These are phyloP conservation scores for Acacia crassicarpa DNA, from an alignment of 306 rosid genomes.

Conservation along the genomic window DNA sequence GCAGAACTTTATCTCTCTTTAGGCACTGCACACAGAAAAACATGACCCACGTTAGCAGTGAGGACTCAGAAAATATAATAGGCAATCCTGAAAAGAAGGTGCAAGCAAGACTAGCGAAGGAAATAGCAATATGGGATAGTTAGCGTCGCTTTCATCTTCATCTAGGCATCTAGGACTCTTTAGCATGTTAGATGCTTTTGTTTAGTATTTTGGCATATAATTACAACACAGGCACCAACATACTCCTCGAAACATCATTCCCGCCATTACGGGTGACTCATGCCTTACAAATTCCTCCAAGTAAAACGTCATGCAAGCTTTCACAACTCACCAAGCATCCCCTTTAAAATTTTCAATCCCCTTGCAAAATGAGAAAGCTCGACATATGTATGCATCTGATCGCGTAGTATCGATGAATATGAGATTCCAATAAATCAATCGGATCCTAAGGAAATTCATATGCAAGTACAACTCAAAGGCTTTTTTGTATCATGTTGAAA, in stretches of 20 bases:
- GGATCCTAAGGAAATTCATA: not conserved
- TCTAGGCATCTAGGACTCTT: not conserved
- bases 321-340: not conserved
- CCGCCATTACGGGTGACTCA: not conserved
- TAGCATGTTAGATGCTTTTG: not conserved
- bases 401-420: not conserved
- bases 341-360: not conserved
- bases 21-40: conserved; percentile 55
- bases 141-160: not conserved
- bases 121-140: not conserved
- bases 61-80: not conserved
- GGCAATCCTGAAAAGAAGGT: not conserved
- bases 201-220: not conserved
- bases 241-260: not conserved
- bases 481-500: not conserved
- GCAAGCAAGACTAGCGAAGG: not conserved
- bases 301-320: not conserved
- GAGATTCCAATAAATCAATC: not conserved
- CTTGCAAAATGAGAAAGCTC: not conserved
- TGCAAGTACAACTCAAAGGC: not conserved
- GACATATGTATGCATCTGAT: not conserved
- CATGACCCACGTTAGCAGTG: conserved; percentile 10
- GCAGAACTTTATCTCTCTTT: conserved; percentile 78
- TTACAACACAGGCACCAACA: not conserved
- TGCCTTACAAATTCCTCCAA: not conserved